These are phyloP conservation scores for Inonotus obliquus DNA, from an alignment of 1,284 basidiomycete genomes.

Conservation along the genomic window DNA sequence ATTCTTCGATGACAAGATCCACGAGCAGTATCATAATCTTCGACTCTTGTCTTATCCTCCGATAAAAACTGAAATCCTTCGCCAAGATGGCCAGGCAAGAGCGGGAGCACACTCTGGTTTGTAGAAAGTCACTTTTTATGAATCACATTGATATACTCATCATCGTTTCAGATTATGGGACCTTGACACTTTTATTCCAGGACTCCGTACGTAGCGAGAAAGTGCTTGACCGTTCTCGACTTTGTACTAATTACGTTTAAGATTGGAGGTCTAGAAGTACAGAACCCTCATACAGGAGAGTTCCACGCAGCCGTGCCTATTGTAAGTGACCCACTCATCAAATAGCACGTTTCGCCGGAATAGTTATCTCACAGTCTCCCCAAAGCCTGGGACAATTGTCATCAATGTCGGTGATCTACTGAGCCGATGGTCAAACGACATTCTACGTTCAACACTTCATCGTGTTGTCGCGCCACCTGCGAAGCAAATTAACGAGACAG, in stretches of 20 bases:
- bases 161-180: constrained; percentile 63
- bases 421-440: constrained; percentile 81
- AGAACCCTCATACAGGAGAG: constrained; percentile 66
- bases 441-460: constrained; percentile 75
- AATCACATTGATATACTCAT: constrained; percentile 6
- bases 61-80: constrained; percentile 53
- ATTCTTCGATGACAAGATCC: constrained; percentile 70
- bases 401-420: constrained; percentile 83
- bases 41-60: constrained; percentile 73
- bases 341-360: too few relatives aligned
- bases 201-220: constrained; percentile 45
- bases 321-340: constrained; percentile 37
- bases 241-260: constrained; percentile 23
- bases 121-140: constrained; percentile 8
- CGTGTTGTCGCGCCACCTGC: constrained; percentile 72
- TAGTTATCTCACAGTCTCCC: too few relatives aligned
- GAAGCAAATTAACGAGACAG: constrained; percentile 42
- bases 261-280: constrained; percentile 82
- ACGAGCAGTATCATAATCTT: constrained; percentile 75
- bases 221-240: background rate
- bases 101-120: constrained; percentile 75
- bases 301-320: constrained; percentile 75
- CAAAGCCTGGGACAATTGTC: constrained; percentile 72
- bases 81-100: constrained; percentile 64
- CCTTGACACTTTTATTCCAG: constrained; percentile 81